phyloP scores from a whole-genome alignment of 1,284 basidiomycete genomes.

The Ustilago tritici region DNA sequence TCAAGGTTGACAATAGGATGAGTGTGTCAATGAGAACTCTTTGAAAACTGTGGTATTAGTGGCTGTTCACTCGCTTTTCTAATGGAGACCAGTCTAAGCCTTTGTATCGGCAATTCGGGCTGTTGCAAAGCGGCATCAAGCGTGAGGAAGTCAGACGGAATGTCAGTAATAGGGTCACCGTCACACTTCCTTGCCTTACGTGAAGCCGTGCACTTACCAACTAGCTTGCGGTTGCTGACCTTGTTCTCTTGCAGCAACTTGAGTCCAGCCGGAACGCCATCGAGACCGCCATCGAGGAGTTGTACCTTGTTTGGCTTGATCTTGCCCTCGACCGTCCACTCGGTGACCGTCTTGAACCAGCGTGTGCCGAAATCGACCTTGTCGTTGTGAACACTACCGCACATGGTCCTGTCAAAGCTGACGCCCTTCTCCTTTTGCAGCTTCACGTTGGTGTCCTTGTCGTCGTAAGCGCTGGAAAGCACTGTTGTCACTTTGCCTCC shows the following conservation, averaged over 20 bases:
- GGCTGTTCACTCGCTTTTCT: not conserved
- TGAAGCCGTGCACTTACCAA: constrained; percentile 54
- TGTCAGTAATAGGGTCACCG: not conserved
- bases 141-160: not conserved
- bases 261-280: constrained; percentile 48
- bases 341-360: constrained; percentile 54
- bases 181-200: not conserved
- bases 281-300: constrained; percentile 53
- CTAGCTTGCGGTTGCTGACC: constrained; percentile 68
- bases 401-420: constrained; percentile 15
- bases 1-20: not conserved
- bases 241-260: constrained; percentile 56
- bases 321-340: constrained; percentile 59
- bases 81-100: not conserved
- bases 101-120: constrained; percentile 35
- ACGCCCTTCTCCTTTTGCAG: constrained; percentile 18
- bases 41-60: not conserved
- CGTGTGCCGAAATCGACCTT: constrained; percentile 48
- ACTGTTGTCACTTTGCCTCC: constrained; percentile 26
- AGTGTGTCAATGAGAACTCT: not conserved
- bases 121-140: not conserved
- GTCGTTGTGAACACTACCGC: constrained; percentile 25
- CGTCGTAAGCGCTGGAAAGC: constrained; percentile 13
- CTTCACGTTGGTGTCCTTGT: constrained; percentile 14
- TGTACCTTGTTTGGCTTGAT: constrained; percentile 58